These are phyloP conservation scores for Apiospora sp. DNA, from an alignment of 2,329 filamentous ascomycete genomes.

Conservation along the genomic window DNA sequence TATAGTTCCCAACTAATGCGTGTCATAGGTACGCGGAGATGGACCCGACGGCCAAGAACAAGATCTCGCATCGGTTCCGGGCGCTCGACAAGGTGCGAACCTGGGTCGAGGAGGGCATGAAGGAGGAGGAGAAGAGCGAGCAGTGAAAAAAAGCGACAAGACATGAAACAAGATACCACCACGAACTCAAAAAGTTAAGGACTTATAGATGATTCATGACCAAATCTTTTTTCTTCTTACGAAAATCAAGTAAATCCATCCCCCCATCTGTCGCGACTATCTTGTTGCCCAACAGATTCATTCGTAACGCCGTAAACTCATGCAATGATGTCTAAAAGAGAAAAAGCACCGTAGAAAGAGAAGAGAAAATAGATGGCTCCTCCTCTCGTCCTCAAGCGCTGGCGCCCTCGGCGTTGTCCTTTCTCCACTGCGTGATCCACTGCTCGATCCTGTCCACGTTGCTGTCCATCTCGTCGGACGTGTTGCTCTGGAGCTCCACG, in stretches of 20 bases:
- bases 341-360: neutral
- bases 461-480: conserved; percentile 82
- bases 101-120: conserved; percentile 69
- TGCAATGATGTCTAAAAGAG: conserved; percentile 7
- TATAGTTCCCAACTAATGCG: neutral
- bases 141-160: neutral
- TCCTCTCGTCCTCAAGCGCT: neutral
- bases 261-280: conserved; percentile 34
- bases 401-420: conserved; percentile 58
- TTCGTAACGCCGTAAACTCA: conserved; percentile 4
- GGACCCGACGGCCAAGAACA: conserved; percentile 87
- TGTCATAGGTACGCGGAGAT: conserved; percentile 83
- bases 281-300: neutral
- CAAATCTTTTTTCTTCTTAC: neutral
- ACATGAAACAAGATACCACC: conserved; percentile 20
- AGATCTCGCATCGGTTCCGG: conserved; percentile 87
- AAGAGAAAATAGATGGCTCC: too few species aligned
- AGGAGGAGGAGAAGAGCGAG: conserved; percentile 28
- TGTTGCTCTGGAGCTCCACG: conserved; percentile 86
- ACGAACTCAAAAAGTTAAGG: conserved; percentile 22
- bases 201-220: neutral
- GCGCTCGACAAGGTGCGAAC: conserved; percentile 86
- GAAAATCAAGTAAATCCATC: neutral
- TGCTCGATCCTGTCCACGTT: conserved; percentile 85
- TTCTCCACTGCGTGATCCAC: conserved; percentile 87